Conservation (phyloP, 345 rosid genomes). For the Eucalyptus melliodora region DNA sequence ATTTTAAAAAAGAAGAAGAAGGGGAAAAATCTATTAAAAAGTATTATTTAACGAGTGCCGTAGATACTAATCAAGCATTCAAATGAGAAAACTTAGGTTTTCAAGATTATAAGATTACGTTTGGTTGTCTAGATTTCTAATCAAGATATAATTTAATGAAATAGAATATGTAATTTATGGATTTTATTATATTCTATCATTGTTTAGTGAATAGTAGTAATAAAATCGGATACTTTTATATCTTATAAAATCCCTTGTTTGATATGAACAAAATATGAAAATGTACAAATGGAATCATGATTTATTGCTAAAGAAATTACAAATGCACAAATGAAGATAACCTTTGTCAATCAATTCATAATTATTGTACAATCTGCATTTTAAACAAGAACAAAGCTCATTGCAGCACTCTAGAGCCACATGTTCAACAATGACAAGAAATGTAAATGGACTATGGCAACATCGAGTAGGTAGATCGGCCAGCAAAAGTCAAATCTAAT, state of each 20-base stretch:
- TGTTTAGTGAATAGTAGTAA: not conserved
- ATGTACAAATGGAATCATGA: not conserved
- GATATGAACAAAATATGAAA: not conserved
- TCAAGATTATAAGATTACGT: not conserved
- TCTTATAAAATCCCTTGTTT: not conserved
- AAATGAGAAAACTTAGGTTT: not conserved
- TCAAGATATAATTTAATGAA: rapidly evolving
- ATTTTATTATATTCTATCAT: not conserved
- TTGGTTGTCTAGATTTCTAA: too few relatives aligned
- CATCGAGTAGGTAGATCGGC: not conserved
- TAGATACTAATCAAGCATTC: not conserved
- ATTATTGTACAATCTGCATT: not conserved
- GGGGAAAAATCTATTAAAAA: not conserved
- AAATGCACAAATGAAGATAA: too few relatives aligned
- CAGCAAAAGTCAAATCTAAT: not conserved
- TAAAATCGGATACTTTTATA: not conserved
- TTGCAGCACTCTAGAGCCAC: not conserved
- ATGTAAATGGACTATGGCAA: not conserved
- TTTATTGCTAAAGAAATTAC: not conserved
- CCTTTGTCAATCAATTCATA: not conserved
- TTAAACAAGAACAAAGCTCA: not conserved
- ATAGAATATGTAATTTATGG: not conserved
- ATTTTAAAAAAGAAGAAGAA: not conserved
- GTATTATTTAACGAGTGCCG: not conserved
- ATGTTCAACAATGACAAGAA: not conserved